Evolutionary conservation across 257 asterid species (phyloP).

Genomic region (Craterostigma plantagineum): DNA sequence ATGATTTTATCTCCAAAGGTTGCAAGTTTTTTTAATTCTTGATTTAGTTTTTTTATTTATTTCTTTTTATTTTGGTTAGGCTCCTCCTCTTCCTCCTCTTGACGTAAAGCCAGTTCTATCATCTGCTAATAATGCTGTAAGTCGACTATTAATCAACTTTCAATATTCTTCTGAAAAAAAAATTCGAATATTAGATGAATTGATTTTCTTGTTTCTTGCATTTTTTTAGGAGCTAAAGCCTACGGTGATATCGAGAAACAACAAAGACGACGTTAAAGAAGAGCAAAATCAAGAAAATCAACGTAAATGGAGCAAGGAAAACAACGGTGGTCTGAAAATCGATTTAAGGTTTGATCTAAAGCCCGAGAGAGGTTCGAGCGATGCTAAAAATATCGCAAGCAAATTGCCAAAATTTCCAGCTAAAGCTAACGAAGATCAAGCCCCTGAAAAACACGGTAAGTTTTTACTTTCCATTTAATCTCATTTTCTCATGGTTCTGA

Average conservation of each 20-base stretch:
- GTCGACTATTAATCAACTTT: constrained; percentile 4
- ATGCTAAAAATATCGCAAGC: neutral
- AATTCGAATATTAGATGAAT: constrained; percentile 15
- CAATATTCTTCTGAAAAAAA: too few species aligned
- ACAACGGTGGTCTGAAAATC: neutral
- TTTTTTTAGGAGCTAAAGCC: constrained; percentile 5
- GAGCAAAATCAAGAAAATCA: neutral
- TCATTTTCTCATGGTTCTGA: neutral
- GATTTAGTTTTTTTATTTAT: constrained; percentile 4
- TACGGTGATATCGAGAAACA: constrained; percentile 11
- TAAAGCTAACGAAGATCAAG: neutral
- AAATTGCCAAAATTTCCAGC: neutral
- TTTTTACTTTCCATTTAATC: neutral
- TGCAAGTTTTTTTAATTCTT: constrained; percentile 4
- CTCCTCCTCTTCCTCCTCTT: constrained; percentile 31
- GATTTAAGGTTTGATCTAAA: constrained; percentile 9
- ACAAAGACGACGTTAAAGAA: constrained; percentile 19
- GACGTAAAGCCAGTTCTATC: constrained; percentile 31
- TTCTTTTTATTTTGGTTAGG: constrained; percentile 17
- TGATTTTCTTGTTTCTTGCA: neutral
- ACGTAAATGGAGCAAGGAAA: neutral
- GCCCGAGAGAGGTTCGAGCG: neutral
- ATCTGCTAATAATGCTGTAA: constrained; percentile 19
- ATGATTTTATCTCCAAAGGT: constrained; percentile 4
- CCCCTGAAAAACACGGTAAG: constrained; percentile 1